These are phyloP conservation scores for Asclepias syriaca DNA, from an alignment of 257 asterid species.

Conservation along the genomic window DNA sequence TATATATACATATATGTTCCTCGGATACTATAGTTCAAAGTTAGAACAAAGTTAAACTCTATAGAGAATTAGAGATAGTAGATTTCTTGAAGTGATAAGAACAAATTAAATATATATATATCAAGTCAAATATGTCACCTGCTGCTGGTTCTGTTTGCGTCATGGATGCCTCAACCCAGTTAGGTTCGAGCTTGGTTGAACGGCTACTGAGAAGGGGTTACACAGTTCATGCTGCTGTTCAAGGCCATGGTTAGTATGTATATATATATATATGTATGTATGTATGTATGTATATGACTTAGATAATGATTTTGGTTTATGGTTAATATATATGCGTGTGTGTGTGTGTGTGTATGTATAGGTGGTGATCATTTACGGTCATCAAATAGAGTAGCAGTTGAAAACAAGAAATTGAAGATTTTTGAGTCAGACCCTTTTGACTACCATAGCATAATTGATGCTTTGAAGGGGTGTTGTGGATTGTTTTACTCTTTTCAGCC, in stretches of 20 bases:
- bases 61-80: no score
- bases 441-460: conserved; percentile 82
- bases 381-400: conserved; percentile 32
- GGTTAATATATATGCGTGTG: not conserved
- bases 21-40: not conserved
- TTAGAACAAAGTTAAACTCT: not conserved
- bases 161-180: conserved; percentile 78
- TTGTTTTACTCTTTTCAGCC: conserved; percentile 84
- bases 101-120: no score
- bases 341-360: conserved; percentile 8
- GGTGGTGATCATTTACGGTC: conserved; percentile 52
- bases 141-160: conserved; percentile 51
- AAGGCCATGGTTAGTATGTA: conserved; percentile 38
- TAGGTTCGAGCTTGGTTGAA: conserved; percentile 70
- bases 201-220: conserved; percentile 74
- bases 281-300: no score
- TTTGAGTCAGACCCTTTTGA: conserved; percentile 80
- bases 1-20: not conserved
- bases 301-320: not conserved
- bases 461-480: conserved; percentile 74
- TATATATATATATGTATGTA: not conserved
- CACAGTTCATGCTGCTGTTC: conserved; percentile 83
- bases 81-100: no score
- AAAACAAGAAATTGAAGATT: conserved; percentile 47
- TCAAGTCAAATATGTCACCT: conserved; percentile 15